phyloP scores from a whole-genome alignment of 371 early-diverging fungal genomes.

The Mucor piriformis region DNA sequence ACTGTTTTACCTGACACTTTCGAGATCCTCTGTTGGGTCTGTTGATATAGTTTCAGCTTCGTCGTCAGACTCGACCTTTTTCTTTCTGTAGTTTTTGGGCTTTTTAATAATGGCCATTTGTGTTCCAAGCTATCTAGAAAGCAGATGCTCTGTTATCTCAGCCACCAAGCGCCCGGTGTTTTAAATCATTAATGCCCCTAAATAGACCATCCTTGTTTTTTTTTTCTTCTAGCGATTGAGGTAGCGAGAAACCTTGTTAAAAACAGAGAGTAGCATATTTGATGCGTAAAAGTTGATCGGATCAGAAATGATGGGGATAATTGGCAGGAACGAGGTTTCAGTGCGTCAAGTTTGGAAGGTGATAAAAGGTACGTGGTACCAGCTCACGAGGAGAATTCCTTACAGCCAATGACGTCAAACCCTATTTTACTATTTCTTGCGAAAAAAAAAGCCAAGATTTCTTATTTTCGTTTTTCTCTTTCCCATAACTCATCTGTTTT shows the following conservation, averaged over 20 bases:
- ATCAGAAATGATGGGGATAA: no score
- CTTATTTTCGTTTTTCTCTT: background rate
- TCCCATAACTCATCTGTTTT: background rate
- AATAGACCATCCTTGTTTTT: no score
- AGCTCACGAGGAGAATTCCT: no score
- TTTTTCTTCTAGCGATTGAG: no score
- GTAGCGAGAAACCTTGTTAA: no score
- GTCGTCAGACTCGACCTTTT: slow-evolving; percentile 40
- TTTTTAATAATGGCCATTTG: slow-evolving; percentile 35
- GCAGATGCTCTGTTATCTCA: background rate
- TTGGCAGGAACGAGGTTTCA: no score
- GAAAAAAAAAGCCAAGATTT: background rate
- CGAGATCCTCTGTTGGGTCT: background rate
- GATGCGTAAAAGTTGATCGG: no score
- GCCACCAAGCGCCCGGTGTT: background rate
- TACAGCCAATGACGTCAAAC: slow-evolving; percentile 3
- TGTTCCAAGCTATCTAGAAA: no score
- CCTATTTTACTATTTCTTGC: background rate
- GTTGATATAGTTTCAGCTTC: slow-evolving; percentile 15
- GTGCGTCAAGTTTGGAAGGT: no score
- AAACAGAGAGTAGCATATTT: no score
- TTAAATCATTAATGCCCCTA: no score
- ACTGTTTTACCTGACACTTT: slow-evolving; percentile 33
- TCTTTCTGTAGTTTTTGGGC: slow-evolving; percentile 44
- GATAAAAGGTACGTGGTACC: background rate